Evolutionary conservation across 306 rosid species (phyloP).

Genomic region (Gastrolobium villosum): DNA sequence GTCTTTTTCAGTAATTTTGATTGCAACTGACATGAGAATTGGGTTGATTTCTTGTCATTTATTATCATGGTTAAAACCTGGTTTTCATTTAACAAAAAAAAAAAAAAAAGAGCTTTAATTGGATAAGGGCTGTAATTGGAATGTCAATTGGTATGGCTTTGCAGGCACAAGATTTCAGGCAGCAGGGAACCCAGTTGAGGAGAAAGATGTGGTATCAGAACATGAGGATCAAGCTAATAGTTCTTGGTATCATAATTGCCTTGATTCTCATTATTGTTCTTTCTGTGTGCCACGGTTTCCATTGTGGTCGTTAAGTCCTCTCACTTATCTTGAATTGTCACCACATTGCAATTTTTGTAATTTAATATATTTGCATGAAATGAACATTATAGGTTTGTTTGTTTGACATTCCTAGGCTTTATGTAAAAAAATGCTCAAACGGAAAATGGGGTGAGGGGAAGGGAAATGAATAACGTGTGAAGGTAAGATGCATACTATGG

Average conservation of each 20-base stretch:
- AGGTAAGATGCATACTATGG: background rate
- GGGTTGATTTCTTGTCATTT: background rate
- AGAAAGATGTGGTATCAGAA: constrained; percentile 84
- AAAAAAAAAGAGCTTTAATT: background rate
- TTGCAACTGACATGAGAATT: background rate
- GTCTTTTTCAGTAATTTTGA: background rate
- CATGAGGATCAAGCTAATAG: constrained; percentile 81
- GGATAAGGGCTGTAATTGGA: background rate
- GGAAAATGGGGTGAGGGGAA: constrained; percentile 1
- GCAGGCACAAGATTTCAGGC: constrained; percentile 82
- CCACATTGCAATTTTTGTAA: background rate
- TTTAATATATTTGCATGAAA: background rate
- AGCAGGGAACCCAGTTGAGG: constrained; percentile 76
- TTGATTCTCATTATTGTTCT: constrained; percentile 75
- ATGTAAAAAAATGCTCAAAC: background rate
- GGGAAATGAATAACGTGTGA: background rate
- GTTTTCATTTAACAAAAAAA: background rate
- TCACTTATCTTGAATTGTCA: constrained; percentile 8
- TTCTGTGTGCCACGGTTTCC: constrained; percentile 70
- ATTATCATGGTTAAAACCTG: background rate
- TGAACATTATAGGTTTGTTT: constrained; percentile 26
- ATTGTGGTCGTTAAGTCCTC: constrained; percentile 49
- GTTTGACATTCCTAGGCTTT: background rate
- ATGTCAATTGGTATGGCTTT: constrained; percentile 26
- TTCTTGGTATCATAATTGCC: constrained; percentile 68